A percentile compares a stretch with the other conserved stretches of the same genome.
Conservation (phyloP, 2,329 filamentous ascomycete species). For the Harringtonia lauricola region DNA sequence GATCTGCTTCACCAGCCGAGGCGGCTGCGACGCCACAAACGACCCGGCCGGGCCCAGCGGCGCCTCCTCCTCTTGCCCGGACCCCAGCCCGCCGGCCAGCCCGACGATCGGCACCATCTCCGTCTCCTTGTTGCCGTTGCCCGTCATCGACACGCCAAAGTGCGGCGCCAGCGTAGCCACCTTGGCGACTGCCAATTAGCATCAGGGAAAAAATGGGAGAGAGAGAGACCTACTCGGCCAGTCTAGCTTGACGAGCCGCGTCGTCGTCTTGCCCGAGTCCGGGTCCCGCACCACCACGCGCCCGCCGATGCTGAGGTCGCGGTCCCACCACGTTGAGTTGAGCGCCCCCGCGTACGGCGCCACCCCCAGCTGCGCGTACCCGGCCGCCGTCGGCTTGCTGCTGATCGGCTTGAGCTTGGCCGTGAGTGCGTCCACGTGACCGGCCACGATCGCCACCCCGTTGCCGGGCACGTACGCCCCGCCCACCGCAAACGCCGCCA, state of each 20-base stretch:
- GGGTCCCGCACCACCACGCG: conserved; percentile 73
- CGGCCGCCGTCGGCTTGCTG: conserved; percentile 70
- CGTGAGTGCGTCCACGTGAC: conserved; percentile 87
- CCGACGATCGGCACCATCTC: conserved; percentile 92
- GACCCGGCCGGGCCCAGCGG: conserved; percentile 52
- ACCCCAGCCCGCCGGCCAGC: conserved; percentile 59
- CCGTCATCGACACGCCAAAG: conserved; percentile 68
- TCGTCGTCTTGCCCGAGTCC: conserved; percentile 61
- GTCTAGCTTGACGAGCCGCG: conserved; percentile 77
- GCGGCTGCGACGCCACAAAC: conserved; percentile 77
- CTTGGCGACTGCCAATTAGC: conserved; percentile 50
- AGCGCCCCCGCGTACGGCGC: conserved; percentile 85
- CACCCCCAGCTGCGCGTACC: conserved; percentile 81
- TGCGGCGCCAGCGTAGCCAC: conserved; percentile 90
- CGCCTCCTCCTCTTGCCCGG: conserved; percentile 21
- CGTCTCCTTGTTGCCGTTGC: conserved; percentile 70
- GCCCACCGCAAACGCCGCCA: conserved; percentile 25
- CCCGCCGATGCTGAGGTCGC: conserved; percentile 84
- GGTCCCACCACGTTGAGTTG: conserved; percentile 92
- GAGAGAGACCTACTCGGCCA: conserved; percentile 56
- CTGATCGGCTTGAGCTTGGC: conserved; percentile 87
- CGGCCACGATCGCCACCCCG: conserved; percentile 48
- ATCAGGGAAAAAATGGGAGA: neutral
- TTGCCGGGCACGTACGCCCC: conserved; percentile 24
- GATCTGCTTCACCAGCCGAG: conserved; percentile 74